A percentile compares a stretch with the other conserved stretches of the same genome.
phyloP scores from a whole-genome alignment of 768 basidiomycete genomes.

The Pholiota microspora region DNA sequence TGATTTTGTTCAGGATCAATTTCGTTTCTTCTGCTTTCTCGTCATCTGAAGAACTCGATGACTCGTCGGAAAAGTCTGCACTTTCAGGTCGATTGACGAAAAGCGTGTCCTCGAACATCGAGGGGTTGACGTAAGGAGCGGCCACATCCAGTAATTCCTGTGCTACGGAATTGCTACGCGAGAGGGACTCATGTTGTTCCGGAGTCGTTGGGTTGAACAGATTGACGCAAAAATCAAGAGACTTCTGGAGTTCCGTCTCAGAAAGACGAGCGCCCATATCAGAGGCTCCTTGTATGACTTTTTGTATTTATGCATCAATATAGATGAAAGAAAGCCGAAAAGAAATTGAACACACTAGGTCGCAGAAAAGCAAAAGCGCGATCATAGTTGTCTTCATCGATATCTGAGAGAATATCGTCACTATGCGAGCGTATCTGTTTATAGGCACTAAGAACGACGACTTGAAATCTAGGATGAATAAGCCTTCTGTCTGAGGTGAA shows the following conservation, averaged over 20 bases:
- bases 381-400: slow-evolving; percentile 70
- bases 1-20: slow-evolving; percentile 65
- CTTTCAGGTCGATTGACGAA: slow-evolving; percentile 17
- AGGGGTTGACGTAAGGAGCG: slow-evolving; percentile 44
- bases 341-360: slow-evolving; percentile 47
- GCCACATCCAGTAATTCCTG: slow-evolving; percentile 53
- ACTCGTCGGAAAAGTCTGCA: slow-evolving; percentile 12
- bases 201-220: slow-evolving; percentile 70
- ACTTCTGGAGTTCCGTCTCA: slow-evolving; percentile 70
- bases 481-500: no score
- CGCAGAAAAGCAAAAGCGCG: slow-evolving; percentile 62
- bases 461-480: slow-evolving; percentile 46
- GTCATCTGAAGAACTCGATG: slow-evolving; percentile 28
- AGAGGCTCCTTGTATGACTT: slow-evolving; percentile 79
- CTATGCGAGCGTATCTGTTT: slow-evolving; percentile 67
- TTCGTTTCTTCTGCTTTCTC: slow-evolving; percentile 40
- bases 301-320: background rate
- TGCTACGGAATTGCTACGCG: slow-evolving; percentile 22
- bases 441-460: slow-evolving; percentile 72
- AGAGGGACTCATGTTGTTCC: slow-evolving; percentile 50
- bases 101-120: slow-evolving; percentile 35
- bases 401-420: slow-evolving; percentile 54
- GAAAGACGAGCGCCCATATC: slow-evolving; percentile 74
- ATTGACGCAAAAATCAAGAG: slow-evolving; percentile 75
- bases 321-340: background rate